Percentiles rank a stretch among this genome's conserved stretches.
These are phyloP conservation scores for Trichosanthes truncata DNA, from an alignment of 306 rosid genomes.

Conservation along the genomic window DNA sequence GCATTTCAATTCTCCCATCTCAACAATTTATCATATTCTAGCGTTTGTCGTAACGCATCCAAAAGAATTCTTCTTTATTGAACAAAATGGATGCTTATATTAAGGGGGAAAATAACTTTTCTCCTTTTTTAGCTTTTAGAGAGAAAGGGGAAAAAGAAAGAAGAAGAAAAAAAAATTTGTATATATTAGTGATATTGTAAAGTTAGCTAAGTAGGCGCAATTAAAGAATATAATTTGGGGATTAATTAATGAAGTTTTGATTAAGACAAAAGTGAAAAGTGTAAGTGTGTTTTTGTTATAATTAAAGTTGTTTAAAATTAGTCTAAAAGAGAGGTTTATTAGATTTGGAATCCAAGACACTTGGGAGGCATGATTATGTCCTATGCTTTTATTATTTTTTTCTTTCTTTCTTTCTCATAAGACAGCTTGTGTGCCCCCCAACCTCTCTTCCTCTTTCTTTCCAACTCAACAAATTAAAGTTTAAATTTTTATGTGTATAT, in stretches of 20 bases:
- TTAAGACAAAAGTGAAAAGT: slow-evolving; percentile 12
- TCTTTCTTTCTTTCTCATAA: not conserved
- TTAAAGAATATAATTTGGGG: not conserved
- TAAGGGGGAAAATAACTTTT: not conserved
- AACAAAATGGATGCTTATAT: not conserved
- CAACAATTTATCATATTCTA: not conserved
- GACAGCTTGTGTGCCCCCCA: not conserved
- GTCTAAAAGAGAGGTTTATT: slow-evolving; percentile 10
- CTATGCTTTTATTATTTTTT: not conserved
- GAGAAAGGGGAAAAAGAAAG: too few relatives aligned
- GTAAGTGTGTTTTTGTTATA: slow-evolving; percentile 2
- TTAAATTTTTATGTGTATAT: not conserved
- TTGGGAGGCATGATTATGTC: slow-evolving; percentile 32
- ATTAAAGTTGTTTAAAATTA: slow-evolving; percentile 8
- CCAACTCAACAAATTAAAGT: slow-evolving; percentile 25
- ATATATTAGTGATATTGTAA: not conserved
- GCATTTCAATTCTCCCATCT: not conserved
- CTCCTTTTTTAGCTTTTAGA: not conserved
- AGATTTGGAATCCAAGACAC: slow-evolving; percentile 36
- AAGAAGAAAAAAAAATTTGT: not conserved
- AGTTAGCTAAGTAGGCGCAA: not conserved
- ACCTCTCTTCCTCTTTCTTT: slow-evolving; percentile 13
- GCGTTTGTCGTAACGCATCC: not conserved
- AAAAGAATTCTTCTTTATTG: not conserved
- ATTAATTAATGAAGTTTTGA: slow-evolving; percentile 7